Evolutionary conservation across 345 rosid species (phyloP).

Genomic region (Eucalyptus caleyi): DNA sequence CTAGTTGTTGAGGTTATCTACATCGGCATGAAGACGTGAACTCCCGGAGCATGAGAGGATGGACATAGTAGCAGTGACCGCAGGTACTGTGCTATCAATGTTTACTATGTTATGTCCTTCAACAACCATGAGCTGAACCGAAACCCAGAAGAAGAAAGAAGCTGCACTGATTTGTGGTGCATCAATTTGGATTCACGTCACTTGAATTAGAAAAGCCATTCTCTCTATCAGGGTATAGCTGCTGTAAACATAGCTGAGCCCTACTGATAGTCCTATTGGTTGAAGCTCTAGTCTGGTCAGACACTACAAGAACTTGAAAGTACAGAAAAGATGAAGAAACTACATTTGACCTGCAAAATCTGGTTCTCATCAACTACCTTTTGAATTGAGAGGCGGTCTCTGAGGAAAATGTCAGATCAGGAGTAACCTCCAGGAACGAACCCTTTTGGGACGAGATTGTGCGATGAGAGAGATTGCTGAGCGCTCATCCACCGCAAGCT

Average conservation of each 20-base stretch:
- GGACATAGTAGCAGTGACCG: not conserved
- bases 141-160: not conserved
- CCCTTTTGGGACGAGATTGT: not conserved
- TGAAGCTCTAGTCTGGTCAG: not conserved
- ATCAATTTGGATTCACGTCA: not conserved
- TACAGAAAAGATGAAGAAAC: not conserved
- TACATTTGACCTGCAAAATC: not conserved
- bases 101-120: not conserved
- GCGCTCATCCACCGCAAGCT: slow-evolving; percentile 32
- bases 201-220: not conserved
- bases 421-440: not conserved
- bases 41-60: not conserved
- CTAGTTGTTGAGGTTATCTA: not conserved
- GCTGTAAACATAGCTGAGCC: not conserved
- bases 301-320: not conserved
- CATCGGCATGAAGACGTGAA: not conserved
- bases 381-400: too few relatives aligned
- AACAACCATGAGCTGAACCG: too few relatives aligned
- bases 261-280: not conserved
- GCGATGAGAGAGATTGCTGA: not conserved
- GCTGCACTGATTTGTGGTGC: not conserved
- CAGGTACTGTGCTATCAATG: not conserved
- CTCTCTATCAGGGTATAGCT: not conserved
- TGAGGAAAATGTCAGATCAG: not conserved
- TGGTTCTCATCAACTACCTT: not conserved